Evolutionary conservation across 1,284 basidiomycete genomes (phyloP), one percentile per base, ranked within the genome.

Genomic region (Neonothopanus nambi): DNA sequence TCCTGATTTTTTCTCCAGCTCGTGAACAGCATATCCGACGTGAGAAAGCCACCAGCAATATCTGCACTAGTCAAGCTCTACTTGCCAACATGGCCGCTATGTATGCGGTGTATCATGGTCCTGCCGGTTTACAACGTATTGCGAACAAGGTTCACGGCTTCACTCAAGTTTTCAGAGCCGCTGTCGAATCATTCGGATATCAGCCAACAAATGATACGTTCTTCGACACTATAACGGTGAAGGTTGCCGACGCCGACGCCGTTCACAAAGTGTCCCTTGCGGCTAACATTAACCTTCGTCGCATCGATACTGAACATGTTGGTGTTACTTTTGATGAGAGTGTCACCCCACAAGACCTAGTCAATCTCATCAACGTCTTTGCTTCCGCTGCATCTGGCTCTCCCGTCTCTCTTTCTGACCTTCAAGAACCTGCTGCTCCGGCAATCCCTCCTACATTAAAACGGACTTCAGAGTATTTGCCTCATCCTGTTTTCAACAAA

Each of bases 81-180:
- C 87, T 98, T 33, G 95, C 95, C 46, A 98, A 98, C 72, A 95
- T 96, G 89, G 91, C 95, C 13, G 92, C 94, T 38, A 96, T 97
- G 94, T 97, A 95, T 67, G 92, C 96, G 6, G 87, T 99, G 42
- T 98, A 97, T 71, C 97, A 99, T 67, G 96, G 96, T 18, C 93
- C 97, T 1, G 80, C 80, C 40, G 95, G 95, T 53, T 79, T 99
- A 26, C 78, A 80, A 59, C 84, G 84, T 51, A 98, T 98, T 60
- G 95, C 95, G 28, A 79, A 84, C 67, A 94, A 93, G 72, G 91
- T 97, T 20, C 94, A 98, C 70, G 81, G 85, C n/a, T 85, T 94
- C 62, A 91, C 96, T 0, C 85, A 87, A 55, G 78, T 95, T 52
- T 82, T 98, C 61, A 87, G 85, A 65, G 72, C 79, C 7, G 73